A percentile compares a stretch with the other conserved stretches of the same genome.
phyloP scores from a whole-genome alignment of 768 basidiomycete species.

The Agaricus blazei region DNA sequence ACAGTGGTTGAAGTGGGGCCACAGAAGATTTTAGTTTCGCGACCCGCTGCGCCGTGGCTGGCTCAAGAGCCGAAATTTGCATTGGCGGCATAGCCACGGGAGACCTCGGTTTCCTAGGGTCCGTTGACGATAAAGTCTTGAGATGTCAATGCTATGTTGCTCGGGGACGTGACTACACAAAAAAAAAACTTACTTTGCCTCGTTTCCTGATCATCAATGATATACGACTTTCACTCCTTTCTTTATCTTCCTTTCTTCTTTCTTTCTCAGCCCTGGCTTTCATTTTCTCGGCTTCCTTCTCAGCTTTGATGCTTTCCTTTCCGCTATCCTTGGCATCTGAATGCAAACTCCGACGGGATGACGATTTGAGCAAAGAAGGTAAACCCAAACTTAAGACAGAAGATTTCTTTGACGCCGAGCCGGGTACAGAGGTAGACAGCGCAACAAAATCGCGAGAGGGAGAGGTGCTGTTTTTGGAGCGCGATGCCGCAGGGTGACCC shows the following conservation, averaged over 20 bases:
- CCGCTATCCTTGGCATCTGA: conserved; percentile 56
- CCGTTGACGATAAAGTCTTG: conserved; percentile 80
- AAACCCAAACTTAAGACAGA: conserved; percentile 79
- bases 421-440: conserved; percentile 49
- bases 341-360: conserved; percentile 76
- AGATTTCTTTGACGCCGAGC: conserved; percentile 69
- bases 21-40: conserved; percentile 65
- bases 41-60: conserved; percentile 77
- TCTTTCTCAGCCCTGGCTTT: conserved; percentile 41
- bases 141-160: conserved; percentile 11
- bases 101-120: conserved; percentile 68
- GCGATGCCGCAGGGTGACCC: conserved; percentile 35
- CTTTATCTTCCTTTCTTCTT: conserved; percentile 70
- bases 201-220: conserved; percentile 86
- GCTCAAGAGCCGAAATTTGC: conserved; percentile 83
- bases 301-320: conserved; percentile 35
- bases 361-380: conserved; percentile 82
- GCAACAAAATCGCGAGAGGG: conserved; percentile 51
- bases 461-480: conserved; percentile 39
- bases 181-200: conserved; percentile 63
- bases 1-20: conserved; percentile 39
- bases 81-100: conserved; percentile 80
- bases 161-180: neutral
- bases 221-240: conserved; percentile 86
- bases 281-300: conserved; percentile 47